Conservation (phyloP, 352 stramenopile species). For the Phytophthora fragariaefolia region DNA sequence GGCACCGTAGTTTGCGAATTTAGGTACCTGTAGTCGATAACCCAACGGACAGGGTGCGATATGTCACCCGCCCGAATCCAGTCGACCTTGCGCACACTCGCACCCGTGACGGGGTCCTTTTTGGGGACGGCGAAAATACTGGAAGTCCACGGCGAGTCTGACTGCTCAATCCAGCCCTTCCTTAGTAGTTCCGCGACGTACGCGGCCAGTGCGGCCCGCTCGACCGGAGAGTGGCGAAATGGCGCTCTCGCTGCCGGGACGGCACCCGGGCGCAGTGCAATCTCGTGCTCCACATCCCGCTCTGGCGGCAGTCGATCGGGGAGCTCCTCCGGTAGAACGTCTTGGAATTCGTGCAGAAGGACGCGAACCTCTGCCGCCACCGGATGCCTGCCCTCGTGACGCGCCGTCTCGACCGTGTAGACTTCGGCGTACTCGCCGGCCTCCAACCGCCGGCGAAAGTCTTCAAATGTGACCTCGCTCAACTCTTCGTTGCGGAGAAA, state of each 20-base stretch:
- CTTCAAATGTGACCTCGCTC: too few relatives aligned
- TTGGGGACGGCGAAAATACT: slow-evolving; percentile 11
- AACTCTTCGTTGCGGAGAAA: too few relatives aligned
- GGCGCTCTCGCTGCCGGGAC: background rate
- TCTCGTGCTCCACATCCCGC: background rate
- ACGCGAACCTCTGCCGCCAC: background rate
- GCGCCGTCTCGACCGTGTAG: background rate
- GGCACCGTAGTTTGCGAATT: slow-evolving; percentile 3
- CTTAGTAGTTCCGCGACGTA: background rate
- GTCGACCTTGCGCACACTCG: background rate
- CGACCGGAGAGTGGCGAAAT: background rate
- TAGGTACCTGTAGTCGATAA: slow-evolving; percentile 1
- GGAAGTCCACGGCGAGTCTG: slow-evolving; percentile 1
- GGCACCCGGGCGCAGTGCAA: background rate
- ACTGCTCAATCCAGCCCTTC: slow-evolving; percentile 1
- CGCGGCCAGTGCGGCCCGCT: background rate
- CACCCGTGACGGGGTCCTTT: background rate
- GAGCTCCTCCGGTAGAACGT: background rate
- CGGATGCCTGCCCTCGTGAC: background rate
- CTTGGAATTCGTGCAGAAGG: background rate
- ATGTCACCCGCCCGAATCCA: slow-evolving; percentile 1
- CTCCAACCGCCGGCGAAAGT: background rate
- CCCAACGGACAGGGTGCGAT: background rate
- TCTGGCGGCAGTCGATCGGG: background rate
- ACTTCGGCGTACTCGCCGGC: background rate